Evolutionary conservation across 2,329 filamentous ascomycete species (phyloP).

Genomic region (Colletotrichum euphorbiae): DNA sequence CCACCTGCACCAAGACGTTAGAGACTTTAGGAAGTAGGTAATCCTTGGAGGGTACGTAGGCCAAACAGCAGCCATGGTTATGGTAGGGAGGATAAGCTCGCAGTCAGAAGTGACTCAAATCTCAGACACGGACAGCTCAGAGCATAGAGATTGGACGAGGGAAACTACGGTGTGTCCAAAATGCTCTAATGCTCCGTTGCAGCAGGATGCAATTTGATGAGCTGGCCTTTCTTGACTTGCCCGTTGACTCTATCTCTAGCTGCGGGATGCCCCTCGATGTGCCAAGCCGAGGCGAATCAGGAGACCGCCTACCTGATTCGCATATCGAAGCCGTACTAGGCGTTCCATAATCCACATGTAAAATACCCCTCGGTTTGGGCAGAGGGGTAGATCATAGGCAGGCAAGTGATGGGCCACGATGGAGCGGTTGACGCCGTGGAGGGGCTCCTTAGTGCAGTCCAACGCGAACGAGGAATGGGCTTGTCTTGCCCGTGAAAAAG

Average conservation of each 20-base stretch:
- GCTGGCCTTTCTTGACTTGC: conserved; percentile 17
- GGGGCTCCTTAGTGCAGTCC: conserved; percentile 2
- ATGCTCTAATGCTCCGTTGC: not conserved
- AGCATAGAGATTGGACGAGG: not conserved
- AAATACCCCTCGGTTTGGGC: too few relatives aligned
- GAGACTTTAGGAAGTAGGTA: not conserved
- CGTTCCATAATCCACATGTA: too few relatives aligned
- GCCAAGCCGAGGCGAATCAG: conserved; percentile 22
- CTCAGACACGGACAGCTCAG: not conserved
- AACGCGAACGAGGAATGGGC: conserved; percentile 3
- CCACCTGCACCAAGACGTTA: too few relatives aligned
- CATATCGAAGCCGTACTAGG: not conserved
- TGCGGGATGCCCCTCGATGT: conserved; percentile 16
- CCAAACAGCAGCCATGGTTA: not conserved
- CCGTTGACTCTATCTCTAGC: conserved; percentile 2
- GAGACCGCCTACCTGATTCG: conserved; percentile 27
- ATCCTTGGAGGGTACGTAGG: not conserved
- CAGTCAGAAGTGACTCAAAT: conserved; percentile 7
- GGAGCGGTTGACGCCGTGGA: conserved; percentile 21
- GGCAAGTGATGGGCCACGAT: conserved; percentile 16
- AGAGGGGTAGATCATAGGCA: too few relatives aligned
- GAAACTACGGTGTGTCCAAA: conserved; percentile 6
- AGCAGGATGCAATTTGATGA: conserved; percentile 11
- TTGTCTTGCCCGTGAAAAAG: conserved; percentile 5
- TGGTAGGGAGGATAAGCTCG: not conserved